Evolutionary conservation across 306 rosid genomes (phyloP).

Genomic region (Neltuma alba): DNA sequence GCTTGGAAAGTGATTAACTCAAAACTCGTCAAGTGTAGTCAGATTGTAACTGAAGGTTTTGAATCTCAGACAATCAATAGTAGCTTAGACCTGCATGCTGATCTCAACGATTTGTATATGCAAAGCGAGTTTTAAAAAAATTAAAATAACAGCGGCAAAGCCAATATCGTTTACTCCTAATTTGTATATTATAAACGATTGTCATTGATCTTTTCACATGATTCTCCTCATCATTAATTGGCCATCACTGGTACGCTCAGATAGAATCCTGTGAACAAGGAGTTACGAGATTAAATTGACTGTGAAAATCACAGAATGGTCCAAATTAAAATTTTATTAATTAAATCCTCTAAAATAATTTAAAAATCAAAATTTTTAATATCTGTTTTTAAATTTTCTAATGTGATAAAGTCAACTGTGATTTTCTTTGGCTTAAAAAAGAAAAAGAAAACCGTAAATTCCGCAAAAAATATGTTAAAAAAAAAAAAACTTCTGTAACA

Average conservation of each 20-base stretch:
- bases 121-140: not conserved
- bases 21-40: not conserved
- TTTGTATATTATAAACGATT: not conserved
- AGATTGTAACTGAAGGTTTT: not conserved
- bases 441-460: not conserved
- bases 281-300: not conserved
- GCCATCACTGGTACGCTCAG: not conserved
- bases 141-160: not conserved
- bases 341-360: not conserved
- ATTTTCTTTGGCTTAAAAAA: not conserved
- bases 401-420: not conserved
- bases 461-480: not conserved
- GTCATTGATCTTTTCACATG: constrained; percentile 10
- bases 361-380: not conserved
- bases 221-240: not conserved
- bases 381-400: not conserved
- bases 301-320: not conserved
- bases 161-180: not conserved
- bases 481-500: not conserved
- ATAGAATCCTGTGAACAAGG: not conserved
- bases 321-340: not conserved
- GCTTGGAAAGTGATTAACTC: not conserved
- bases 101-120: not conserved
- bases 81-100: not conserved
- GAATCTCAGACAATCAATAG: not conserved